Percentiles rank a stretch among this genome's conserved stretches.
These are phyloP conservation scores for Teratosphaeria viscida DNA, from an alignment of 2,329 filamentous ascomycete species.

Conservation along the genomic window DNA sequence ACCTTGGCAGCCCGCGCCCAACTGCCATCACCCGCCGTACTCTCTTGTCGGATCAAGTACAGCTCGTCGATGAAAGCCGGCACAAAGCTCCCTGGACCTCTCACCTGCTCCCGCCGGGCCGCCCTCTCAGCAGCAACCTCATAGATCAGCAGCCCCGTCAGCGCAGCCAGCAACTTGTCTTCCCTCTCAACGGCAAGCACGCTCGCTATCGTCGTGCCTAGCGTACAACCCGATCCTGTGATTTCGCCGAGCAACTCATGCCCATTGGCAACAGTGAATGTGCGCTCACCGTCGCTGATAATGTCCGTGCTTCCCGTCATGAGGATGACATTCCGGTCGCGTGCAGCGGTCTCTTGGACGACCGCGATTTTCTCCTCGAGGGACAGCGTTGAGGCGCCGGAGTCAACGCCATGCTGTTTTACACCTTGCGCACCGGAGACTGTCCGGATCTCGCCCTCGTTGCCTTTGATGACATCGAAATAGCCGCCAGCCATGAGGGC, in stretches of 20 bases:
- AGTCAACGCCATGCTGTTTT: constrained; percentile 75
- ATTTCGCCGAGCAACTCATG: constrained; percentile 59
- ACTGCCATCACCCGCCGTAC: constrained; percentile 35
- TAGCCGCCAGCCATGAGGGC: constrained; percentile 62
- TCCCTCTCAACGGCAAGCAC: constrained; percentile 54
- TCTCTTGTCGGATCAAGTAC: constrained; percentile 39
- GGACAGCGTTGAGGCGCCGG: constrained; percentile 46
- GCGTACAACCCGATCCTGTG: constrained; percentile 68
- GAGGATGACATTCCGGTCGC: constrained; percentile 62
- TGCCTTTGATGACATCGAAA: constrained; percentile 86
- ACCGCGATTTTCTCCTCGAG: constrained; percentile 49
- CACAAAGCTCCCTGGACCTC: constrained; percentile 77
- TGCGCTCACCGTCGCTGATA: constrained; percentile 61
- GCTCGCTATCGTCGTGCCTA: constrained; percentile 72
- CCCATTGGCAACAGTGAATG: constrained; percentile 64
- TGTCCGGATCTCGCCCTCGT: constrained; percentile 75
- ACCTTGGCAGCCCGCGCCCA: constrained; percentile 48
- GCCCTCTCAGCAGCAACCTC: constrained; percentile 67
- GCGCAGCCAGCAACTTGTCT: constrained; percentile 60
- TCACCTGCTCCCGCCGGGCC: constrained; percentile 48
- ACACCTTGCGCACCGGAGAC: constrained; percentile 49
- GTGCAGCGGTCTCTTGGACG: constrained; percentile 54
- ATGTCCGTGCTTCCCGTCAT: constrained; percentile 74
- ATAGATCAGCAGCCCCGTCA: constrained; percentile 67
- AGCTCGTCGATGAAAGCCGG: constrained; percentile 72